Conservation (phyloP, 371 early-diverging fungal genomes). For the Lichtheimia ornata region DNA sequence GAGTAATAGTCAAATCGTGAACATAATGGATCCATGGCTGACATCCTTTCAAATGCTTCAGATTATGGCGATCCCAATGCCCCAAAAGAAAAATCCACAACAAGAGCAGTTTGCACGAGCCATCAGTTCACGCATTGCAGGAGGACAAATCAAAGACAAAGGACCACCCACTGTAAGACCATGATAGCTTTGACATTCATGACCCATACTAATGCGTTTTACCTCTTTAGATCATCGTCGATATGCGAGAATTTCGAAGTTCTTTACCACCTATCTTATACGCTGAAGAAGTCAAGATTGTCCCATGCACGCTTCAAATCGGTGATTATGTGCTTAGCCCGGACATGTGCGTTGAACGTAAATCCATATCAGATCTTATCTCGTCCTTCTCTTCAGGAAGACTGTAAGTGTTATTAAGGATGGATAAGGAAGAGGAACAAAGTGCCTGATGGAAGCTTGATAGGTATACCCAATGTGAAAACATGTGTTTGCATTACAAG, state of each 20-base stretch:
- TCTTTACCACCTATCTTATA: slow-evolving; percentile 90
- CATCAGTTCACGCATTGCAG: slow-evolving; percentile 58
- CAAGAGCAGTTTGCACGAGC: slow-evolving; percentile 58
- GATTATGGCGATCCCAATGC: slow-evolving; percentile 76
- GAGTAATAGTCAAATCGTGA: slow-evolving; percentile 11
- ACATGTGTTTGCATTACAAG: slow-evolving; percentile 86
- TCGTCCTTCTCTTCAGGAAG: slow-evolving; percentile 85
- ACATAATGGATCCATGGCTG: background rate
- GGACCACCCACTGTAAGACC: slow-evolving; percentile 29
- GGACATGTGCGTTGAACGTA: slow-evolving; percentile 91
- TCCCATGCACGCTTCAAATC: slow-evolving; percentile 86
- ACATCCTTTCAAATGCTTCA: slow-evolving; percentile 13
- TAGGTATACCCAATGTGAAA: slow-evolving; percentile 87
- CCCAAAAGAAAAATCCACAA: slow-evolving; percentile 40
- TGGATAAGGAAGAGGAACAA: background rate
- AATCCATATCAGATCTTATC: slow-evolving; percentile 90
- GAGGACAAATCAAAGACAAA: slow-evolving; percentile 41
- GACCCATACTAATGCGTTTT: background rate
- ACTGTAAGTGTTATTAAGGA: slow-evolving; percentile 55
- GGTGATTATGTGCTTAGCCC: slow-evolving; percentile 96
- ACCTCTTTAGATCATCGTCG: slow-evolving; percentile 71
- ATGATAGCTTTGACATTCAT: background rate
- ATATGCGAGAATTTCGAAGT: slow-evolving; percentile 94
- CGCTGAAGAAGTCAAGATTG: slow-evolving; percentile 72
- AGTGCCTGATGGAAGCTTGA: background rate